A percentile compares a stretch with the other conserved stretches of the same genome.
These are phyloP conservation scores for Dioscorea alata DNA, from an alignment of 106 monocot genomes.

Conservation along the genomic window DNA sequence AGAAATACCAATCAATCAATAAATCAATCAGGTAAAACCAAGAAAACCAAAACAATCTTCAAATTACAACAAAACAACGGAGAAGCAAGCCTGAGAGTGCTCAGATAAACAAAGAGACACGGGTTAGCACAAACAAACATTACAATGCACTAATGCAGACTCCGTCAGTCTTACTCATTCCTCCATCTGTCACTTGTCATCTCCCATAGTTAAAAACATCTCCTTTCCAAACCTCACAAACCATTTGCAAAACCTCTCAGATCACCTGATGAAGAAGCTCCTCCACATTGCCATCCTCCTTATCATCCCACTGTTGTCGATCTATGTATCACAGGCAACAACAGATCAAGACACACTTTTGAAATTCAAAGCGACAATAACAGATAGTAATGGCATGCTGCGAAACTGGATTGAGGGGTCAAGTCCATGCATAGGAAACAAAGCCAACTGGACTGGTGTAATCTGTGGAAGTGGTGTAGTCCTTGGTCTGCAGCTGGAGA, in stretches of 20 bases:
- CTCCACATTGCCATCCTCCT: background rate
- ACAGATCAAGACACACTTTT: constrained; percentile 21
- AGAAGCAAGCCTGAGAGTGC: too few relatives aligned
- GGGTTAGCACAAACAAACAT: too few relatives aligned
- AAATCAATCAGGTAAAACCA: too few relatives aligned
- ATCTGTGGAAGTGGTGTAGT: constrained; percentile 25
- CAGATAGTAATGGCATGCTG: background rate
- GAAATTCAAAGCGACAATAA: constrained; percentile 11
- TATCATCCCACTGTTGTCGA: background rate
- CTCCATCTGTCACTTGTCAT: background rate
- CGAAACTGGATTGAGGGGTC: constrained; percentile 4
- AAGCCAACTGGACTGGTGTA: constrained; percentile 24
- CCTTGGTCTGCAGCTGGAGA: constrained; percentile 39
- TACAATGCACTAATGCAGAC: too few relatives aligned
- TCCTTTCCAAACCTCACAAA: background rate
- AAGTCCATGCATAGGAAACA: constrained; percentile 20
- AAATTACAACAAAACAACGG: too few relatives aligned
- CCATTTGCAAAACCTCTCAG: background rate
- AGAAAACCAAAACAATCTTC: too few relatives aligned
- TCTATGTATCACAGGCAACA: background rate
- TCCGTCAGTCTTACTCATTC: too few relatives aligned
- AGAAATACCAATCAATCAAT: too few relatives aligned
- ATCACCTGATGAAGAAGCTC: constrained; percentile 9
- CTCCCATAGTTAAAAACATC: background rate
- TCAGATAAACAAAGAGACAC: too few relatives aligned